These are phyloP conservation scores for Mycosphaerella sp. DNA, from an alignment of 2,329 filamentous ascomycete genomes.

Conservation along the genomic window DNA sequence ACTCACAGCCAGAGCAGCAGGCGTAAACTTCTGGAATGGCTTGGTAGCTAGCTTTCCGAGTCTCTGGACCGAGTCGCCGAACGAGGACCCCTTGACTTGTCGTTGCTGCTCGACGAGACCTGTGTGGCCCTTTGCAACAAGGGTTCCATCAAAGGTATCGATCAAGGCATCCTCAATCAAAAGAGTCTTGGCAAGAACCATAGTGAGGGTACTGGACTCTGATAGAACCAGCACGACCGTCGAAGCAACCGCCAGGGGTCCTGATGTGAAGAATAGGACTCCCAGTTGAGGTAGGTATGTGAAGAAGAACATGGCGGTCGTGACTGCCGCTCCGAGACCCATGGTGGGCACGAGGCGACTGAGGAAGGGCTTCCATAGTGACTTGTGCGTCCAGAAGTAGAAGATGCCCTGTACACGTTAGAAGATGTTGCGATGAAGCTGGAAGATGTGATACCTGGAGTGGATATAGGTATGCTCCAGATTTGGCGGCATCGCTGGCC, in stretches of 20 bases:
- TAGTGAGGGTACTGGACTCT: slow-evolving; percentile 46
- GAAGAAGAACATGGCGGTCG: slow-evolving; percentile 74
- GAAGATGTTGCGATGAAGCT: background rate
- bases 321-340: slow-evolving; percentile 63
- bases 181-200: slow-evolving; percentile 59
- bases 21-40: slow-evolving; percentile 49
- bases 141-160: slow-evolving; percentile 77
- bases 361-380: slow-evolving; percentile 54
- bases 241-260: slow-evolving; percentile 69
- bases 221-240: slow-evolving; percentile 59
- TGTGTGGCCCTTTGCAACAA: slow-evolving; percentile 50
- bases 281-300: slow-evolving; percentile 82
- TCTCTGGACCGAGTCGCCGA: slow-evolving; percentile 48
- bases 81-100: slow-evolving; percentile 54
- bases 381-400: slow-evolving; percentile 53
- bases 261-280: slow-evolving; percentile 75
- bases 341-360: slow-evolving; percentile 56
- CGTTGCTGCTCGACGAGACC: slow-evolving; percentile 67
- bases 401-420: slow-evolving; percentile 47
- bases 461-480: slow-evolving; percentile 78
- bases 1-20: slow-evolving; percentile 52
- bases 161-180: slow-evolving; percentile 74
- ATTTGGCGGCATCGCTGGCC: slow-evolving; percentile 63
- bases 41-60: slow-evolving; percentile 52
- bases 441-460: slow-evolving; percentile 50